These are phyloP conservation scores for Backusella circina DNA, from an alignment of 192 early-diverging fungal species.

Conservation along the genomic window DNA sequence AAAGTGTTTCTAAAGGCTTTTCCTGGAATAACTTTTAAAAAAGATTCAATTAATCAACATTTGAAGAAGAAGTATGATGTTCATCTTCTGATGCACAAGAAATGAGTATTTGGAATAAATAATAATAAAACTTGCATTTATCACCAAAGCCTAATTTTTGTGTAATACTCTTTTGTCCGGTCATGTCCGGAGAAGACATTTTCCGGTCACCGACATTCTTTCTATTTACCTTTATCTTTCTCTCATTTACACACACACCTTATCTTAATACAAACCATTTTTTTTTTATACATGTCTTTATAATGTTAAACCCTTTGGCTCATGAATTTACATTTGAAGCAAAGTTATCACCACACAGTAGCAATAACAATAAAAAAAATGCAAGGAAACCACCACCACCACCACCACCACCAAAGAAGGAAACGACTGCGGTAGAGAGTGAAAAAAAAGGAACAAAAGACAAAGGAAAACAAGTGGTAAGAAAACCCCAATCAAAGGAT, in stretches of 20 bases:
- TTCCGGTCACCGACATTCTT: not conserved
- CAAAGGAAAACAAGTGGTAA: not conserved
- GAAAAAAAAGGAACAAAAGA: not conserved
- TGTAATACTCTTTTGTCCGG: not conserved
- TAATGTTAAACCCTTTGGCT: constrained; percentile 6
- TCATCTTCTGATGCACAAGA: too few species aligned
- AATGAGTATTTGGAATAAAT: too few species aligned
- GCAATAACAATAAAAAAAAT: not conserved
- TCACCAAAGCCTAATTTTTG: too few species aligned
- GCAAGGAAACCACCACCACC: not conserved
- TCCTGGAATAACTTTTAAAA: too few species aligned
- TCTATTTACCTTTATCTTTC: not conserved
- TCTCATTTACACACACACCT: not conserved
- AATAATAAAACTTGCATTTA: too few species aligned
- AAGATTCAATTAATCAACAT: too few species aligned
- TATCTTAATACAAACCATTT: not conserved
- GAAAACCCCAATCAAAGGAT: not conserved
- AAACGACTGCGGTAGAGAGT: not conserved
- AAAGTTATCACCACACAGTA: not conserved
- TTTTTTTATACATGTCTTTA: not conserved
- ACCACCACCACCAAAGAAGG: not conserved
- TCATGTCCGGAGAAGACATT: not conserved
- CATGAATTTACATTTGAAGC: not conserved
- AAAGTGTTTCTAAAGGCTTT: too few species aligned
- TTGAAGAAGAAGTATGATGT: too few species aligned